Evolutionary conservation across 805 yeast species (phyloP).

Genomic region (Zygotorulaspora chibaensis): DNA sequence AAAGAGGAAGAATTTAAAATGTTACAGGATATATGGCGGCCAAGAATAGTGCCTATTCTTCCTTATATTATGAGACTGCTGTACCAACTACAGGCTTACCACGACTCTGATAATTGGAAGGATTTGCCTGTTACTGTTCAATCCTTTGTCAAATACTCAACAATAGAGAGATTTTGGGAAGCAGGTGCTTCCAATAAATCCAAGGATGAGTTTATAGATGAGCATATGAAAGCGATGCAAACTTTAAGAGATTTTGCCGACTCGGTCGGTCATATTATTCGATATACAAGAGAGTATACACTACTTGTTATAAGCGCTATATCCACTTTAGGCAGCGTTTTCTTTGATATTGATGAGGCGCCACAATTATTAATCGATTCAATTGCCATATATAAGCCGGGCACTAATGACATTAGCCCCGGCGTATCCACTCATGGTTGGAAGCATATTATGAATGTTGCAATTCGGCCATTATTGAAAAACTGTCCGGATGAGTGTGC

Average conservation of each 20-base stretch:
- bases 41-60: constrained; percentile 83
- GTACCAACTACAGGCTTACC: constrained; percentile 90
- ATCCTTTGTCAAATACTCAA: constrained; percentile 82
- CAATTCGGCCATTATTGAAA: constrained; percentile 78
- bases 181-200: constrained; percentile 94
- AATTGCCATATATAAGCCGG: constrained; percentile 62
- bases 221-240: constrained; percentile 87
- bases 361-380: constrained; percentile 79
- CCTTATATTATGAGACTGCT: constrained; percentile 86
- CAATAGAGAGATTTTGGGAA: constrained; percentile 96
- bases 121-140: constrained; percentile 86
- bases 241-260: constrained; percentile 96
- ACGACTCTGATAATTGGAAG: constrained; percentile 88
- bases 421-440: constrained; percentile 94
- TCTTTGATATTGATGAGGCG: constrained; percentile 80
- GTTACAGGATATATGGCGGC: constrained; percentile 80
- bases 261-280: constrained; percentile 89
- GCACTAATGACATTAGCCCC: constrained; percentile 43
- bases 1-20: constrained; percentile 68
- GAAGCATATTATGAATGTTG: constrained; percentile 93
- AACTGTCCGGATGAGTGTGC: constrained; percentile 78
- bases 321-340: constrained; percentile 81
- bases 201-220: constrained; percentile 90
- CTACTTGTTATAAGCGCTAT: constrained; percentile 85
- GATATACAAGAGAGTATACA: constrained; percentile 95